Conservation (phyloP, 208 protist species). For the Trypanosoma brucei region DNA sequence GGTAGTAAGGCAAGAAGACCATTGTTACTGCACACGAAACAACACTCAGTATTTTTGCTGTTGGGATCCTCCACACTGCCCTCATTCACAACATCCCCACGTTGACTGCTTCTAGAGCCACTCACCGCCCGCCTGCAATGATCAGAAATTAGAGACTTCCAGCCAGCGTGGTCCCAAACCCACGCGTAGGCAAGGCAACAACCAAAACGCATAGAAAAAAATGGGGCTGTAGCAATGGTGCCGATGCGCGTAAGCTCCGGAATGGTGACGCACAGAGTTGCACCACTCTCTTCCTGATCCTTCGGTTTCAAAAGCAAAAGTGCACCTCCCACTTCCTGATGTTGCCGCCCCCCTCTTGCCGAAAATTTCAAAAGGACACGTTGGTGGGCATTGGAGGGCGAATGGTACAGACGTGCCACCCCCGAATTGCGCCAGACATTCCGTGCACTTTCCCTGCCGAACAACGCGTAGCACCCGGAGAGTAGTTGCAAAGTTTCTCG, state of each 20-base stretch:
- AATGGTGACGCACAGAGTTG: neutral
- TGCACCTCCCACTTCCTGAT: slow-evolving; percentile 22
- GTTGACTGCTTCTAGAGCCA: neutral
- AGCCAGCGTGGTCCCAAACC: slow-evolving; percentile 24
- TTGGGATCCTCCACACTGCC: neutral
- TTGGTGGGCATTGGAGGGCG: slow-evolving; percentile 30
- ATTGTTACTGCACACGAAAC: slow-evolving; percentile 3
- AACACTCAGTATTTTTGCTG: neutral
- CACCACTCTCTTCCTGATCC: neutral
- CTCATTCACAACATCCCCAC: neutral
- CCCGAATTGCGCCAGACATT: neutral
- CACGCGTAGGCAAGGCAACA: slow-evolving; percentile 52
- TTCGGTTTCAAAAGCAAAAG: slow-evolving; percentile 25
- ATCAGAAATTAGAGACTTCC: neutral
- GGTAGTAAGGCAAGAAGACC: slow-evolving; percentile 3
- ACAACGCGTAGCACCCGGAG: slow-evolving; percentile 38
- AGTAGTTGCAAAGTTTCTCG: slow-evolving; percentile 43
- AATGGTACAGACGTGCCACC: slow-evolving; percentile 16
- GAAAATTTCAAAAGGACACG: slow-evolving; percentile 38
- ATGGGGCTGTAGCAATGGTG: slow-evolving; percentile 36
- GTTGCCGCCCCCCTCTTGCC: slow-evolving; percentile 9
- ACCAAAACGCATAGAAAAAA: slow-evolving; percentile 72
- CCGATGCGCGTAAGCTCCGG: slow-evolving; percentile 30
- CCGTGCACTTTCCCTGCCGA: slow-evolving; percentile 27
- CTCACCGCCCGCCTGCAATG: neutral